Conservation (phyloP, 768 basidiomycete species). For the Podaxis pistillaris region DNA sequence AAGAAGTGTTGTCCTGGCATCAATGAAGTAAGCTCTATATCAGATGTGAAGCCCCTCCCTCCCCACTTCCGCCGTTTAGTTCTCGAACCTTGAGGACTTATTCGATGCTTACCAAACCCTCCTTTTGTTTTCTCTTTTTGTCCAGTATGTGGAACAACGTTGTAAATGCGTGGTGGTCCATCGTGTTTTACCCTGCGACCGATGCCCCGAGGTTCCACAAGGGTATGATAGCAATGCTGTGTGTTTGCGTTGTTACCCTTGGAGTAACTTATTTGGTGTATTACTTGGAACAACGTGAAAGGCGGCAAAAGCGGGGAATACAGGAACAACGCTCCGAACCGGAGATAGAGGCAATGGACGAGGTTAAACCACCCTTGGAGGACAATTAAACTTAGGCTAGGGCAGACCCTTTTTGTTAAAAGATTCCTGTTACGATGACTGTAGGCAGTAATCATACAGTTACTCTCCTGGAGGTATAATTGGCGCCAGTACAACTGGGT, state of each 20-base stretch:
- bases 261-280: constrained; percentile 55
- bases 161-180: constrained; percentile 68
- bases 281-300: constrained; percentile 45
- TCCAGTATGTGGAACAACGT: constrained; percentile 68
- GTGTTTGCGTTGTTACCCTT: constrained; percentile 54
- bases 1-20: constrained; percentile 65
- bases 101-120: neutral
- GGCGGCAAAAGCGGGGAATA: constrained; percentile 5
- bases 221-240: constrained; percentile 70
- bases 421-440: constrained; percentile 1
- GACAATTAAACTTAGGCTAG: neutral
- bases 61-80: neutral
- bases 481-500: constrained; percentile 14
- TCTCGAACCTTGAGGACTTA: neutral
- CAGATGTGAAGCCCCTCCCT: neutral
- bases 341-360: neutral
- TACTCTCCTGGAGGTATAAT: constrained; percentile 7
- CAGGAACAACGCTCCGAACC: neutral
- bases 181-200: constrained; percentile 72
- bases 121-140: neutral
- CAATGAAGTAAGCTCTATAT: constrained; percentile 60
- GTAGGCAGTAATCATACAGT: constrained; percentile 6
- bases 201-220: constrained; percentile 67
- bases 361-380: neutral
- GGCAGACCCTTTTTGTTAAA: neutral